Evolutionary conservation across 805 yeast species (phyloP), one percentile per base, ranked within the genome.

Genomic region (Teunomyces cretensis): DNA sequence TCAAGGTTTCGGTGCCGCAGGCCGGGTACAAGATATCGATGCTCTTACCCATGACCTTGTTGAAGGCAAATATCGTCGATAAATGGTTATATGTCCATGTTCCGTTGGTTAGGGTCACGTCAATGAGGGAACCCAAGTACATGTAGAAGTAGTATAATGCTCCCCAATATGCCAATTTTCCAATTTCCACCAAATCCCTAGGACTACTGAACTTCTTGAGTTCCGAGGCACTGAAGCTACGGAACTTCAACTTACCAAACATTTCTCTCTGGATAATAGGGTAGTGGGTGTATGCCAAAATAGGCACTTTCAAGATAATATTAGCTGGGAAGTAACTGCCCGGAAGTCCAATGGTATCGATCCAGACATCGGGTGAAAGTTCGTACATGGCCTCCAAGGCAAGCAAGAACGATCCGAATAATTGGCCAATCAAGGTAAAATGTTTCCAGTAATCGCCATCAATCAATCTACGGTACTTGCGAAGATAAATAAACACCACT

Each of bases 281-380:
- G 68, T 87, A 94, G 67, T 94, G 99, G n/a, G 89, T 88, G 58
- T 94, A 94, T 0, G 96, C 81, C 17, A 86, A 67, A 22, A 94
- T 77, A 0, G 99, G 99, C 24, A 89, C 69, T 48, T 76, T 75
- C 30, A 87, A 72, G 39, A 80, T 65, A 51, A 70, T 59, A 16
- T 75, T 62, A 0, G 87, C 81, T 16, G 85, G 58, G 1, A 88
- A 87, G 62, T 90, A 92, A 17, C 85, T 70, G 46, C 92, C 94
- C 3, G 99, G 97, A 43, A 87, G 81, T 0, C 99, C 99, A 78
- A 89, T 84, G 1, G 99, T 91, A 59, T 94, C 99, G 30, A 94
- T 75, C 80, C 90, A 89, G n/a, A 89, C 74, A 61, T 94, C 98
- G 0, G 98, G 97, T 6, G 81, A 67, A 33, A 88, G 74, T 53